Percentiles rank a stretch among this genome's conserved stretches.
phyloP scores from a whole-genome alignment of 495 filamentous ascomycete genomes.

The Penicillium diatomitis region DNA sequence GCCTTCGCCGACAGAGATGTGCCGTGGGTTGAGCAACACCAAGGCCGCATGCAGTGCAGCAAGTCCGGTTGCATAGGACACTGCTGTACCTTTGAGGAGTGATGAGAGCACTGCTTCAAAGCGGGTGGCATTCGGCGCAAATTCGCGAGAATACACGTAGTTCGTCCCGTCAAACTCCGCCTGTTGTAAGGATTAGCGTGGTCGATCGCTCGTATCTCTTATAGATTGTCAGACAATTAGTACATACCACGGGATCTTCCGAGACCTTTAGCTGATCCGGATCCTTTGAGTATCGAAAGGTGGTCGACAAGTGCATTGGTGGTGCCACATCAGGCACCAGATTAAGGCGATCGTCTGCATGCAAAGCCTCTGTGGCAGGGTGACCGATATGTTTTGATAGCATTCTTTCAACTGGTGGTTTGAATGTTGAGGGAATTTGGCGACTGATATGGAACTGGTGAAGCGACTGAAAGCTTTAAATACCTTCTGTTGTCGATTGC shows the following conservation, averaged over 20 bases:
- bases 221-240: too few species aligned
- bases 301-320: slow-evolving; percentile 74
- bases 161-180: slow-evolving; percentile 23
- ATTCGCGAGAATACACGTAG: slow-evolving; percentile 64
- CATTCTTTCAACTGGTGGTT: not conserved
- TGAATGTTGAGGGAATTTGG: not conserved
- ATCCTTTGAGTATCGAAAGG: slow-evolving; percentile 62
- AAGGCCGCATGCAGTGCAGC: slow-evolving; percentile 74
- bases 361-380: slow-evolving; percentile 36
- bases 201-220: too few species aligned
- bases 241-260: slow-evolving; percentile 21
- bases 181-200: slow-evolving; percentile 1
- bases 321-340: slow-evolving; percentile 64
- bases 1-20: slow-evolving; percentile 62
- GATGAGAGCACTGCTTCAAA: slow-evolving; percentile 66
- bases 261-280: slow-evolving; percentile 47
- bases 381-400: slow-evolving; percentile 9
- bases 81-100: slow-evolving; percentile 52
- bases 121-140: slow-evolving; percentile 64
- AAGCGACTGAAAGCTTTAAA: not conserved
- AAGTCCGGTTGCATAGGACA: slow-evolving; percentile 72
- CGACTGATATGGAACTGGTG: not conserved
- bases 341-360: slow-evolving; percentile 70
- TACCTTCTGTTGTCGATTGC: not conserved
- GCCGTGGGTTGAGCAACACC: slow-evolving; percentile 60